Evolutionary conservation across 83 land plant genomes (phyloP), one percentile per base, ranked within the genome.

Genomic region (Larix sibirica): DNA sequence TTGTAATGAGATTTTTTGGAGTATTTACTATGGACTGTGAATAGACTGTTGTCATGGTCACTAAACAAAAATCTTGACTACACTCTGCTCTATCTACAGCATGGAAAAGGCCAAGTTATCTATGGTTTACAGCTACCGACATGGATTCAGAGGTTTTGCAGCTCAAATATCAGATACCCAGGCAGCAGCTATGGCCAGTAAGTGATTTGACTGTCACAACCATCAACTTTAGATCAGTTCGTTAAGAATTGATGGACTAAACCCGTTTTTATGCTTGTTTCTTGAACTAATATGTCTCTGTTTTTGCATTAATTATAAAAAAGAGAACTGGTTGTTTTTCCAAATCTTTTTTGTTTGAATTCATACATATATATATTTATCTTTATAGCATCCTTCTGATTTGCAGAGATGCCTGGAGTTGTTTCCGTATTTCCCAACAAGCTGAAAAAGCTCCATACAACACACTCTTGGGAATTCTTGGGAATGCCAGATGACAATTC

Each of bases 401-500:
- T 16, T 42, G 77, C 90, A 93, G 95, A 87, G 73, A 91, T 86
- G 90, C 82, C 87, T 7, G 96, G 89, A 0, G 96, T 93, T 47
- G 90, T 93, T 21, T 89, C 94, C 9, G 96, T 91, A 20, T 91
- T 93, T 79, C 94, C 94, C 47, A 93, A 88, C 81, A 50, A 36
- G 79, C 88, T 83, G 44, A 89, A 90, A 66, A 80, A 77, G 10
- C 80, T 93, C 23, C 96, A 93, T 78, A 93, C 96, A 4, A 93
- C 96, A 59, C 96, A 84, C 80, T 93, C 96, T 28, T 93, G 96
- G 96, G 90, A 91, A 81, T 94, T 91, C 86, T 87, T 94, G 86
- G 96, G 94, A 21, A 83, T 94, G 54, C 54, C 79, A 6, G 80
- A 59, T 12, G 86, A 92, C 64, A 94, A 88, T 44, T 76, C 88